These are phyloP conservation scores for Lodderomyces jiufengensis DNA, from an alignment of 1,139 yeast species.

Conservation along the genomic window DNA sequence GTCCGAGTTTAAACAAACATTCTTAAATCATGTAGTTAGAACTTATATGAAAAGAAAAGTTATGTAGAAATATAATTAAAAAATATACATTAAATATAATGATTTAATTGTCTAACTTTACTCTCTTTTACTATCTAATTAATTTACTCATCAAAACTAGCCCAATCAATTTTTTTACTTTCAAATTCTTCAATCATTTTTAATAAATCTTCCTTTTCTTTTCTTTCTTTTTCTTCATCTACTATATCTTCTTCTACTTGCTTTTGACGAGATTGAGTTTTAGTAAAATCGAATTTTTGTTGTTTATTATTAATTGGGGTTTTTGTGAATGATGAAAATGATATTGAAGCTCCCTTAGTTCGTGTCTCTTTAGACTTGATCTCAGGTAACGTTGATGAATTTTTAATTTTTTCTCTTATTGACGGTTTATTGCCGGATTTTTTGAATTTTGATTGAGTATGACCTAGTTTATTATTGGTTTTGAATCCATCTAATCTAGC, in stretches of 20 bases:
- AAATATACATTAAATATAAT: not conserved
- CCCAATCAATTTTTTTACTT: slow-evolving; percentile 32
- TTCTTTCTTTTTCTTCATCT: slow-evolving; percentile 19
- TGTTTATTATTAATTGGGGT: not conserved
- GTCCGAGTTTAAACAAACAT: too few species aligned
- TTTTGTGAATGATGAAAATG: not conserved
- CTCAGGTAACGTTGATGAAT: not conserved
- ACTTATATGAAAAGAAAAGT: too few species aligned
- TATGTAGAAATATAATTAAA: too few species aligned
- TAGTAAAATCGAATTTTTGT: not conserved
- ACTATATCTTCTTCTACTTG: slow-evolving; percentile 13
- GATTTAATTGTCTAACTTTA: not conserved
- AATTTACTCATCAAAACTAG: slow-evolving; percentile 17
- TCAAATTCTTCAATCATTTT: slow-evolving; percentile 31
- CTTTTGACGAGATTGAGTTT: slow-evolving; percentile 4
- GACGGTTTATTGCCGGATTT: not conserved
- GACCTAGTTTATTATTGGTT: slow-evolving; percentile 7
- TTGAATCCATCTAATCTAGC: slow-evolving; percentile 18
- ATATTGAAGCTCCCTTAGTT: too few species aligned
- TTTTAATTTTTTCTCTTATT: not conserved
- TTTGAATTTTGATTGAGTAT: slow-evolving; percentile 1
- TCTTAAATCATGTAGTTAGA: too few species aligned
- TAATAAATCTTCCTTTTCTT: slow-evolving; percentile 26
- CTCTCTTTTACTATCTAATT: not conserved
- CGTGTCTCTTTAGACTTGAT: not conserved